Base-by-base conservation (phyloP, 73 alveolate species). In the Symbiodinium natans region DNA sequence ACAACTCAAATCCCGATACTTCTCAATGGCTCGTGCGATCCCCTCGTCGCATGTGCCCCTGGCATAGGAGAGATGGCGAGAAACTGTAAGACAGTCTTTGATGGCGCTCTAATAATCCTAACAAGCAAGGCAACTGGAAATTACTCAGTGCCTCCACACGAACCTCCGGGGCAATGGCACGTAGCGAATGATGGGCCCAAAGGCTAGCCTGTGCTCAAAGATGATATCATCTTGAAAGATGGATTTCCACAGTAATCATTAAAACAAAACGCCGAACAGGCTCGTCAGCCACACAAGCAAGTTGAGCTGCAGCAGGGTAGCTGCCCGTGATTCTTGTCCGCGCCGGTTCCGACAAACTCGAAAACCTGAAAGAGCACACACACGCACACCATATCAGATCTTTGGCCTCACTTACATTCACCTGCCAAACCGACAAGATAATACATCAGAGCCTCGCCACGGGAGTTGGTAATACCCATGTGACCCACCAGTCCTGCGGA, bases 21-120 rank as follows among this genome's bases (percentile, higher is more conserved):
- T 90, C 89, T 68, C 87, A 23, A 90, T 90, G 80, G 97, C 97
- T 38, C 88, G 87, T 8, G 77, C 88, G 80, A 90, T 90, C 23
- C 97, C 97, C 88, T 90, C 97, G 83, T 90, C 97, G 88, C 97
- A 90, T 27, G 89, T 90, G 75, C 97, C 97, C 88, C 88, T 86
- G 80, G 39, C 38, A 46, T 46, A 1, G 59, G 4, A 46, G 25
- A 46, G 59, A 46, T 21, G 9, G 9, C 59, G 17, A 21, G n/a
- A 15, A 7, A 52, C 6, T 0, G 23, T n/a, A n/a, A n/a, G n/a
- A n/a, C n/a, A n/a, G n/a, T n/a, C n/a, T n/a, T n/a, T n/a, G n/a
- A n/a, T n/a, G n/a, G n/a, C n/a, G n/a, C n/a, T n/a, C n/a, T n/a
- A n/a, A n/a, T n/a, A n/a, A n/a, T n/a, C n/a, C n/a, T n/a, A n/a